A percentile compares a stretch with the other conserved stretches of the same genome.
Evolutionary conservation across 2,329 filamentous ascomycete species (phyloP).

Genomic region (Ambrosiella xylebori): DNA sequence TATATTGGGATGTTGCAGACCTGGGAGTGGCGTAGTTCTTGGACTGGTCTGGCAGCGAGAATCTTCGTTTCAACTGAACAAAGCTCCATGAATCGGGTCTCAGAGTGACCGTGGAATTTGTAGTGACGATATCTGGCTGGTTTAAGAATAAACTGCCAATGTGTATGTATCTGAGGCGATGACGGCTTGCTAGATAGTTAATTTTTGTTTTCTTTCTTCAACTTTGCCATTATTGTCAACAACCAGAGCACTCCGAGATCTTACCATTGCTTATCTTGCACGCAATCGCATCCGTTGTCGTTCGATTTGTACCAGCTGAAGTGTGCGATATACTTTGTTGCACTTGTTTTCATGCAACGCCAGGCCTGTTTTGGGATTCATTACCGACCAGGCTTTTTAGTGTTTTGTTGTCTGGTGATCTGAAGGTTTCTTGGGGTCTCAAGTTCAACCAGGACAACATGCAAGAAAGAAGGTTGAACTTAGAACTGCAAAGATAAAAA

Average conservation of each 20-base stretch:
- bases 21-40: neutral
- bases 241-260: neutral
- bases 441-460: neutral
- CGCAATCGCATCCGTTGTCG: neutral
- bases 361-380: neutral
- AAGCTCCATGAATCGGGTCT: too few relatives aligned
- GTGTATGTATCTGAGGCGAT: neutral
- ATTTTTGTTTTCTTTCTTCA: neutral
- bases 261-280: neutral
- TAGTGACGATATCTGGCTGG: too few relatives aligned
- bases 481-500: neutral
- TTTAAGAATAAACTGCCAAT: neutral
- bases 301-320: neutral
- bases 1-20: neutral
- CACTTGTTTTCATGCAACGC: neutral
- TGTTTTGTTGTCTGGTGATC: neutral
- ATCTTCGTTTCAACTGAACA: neutral
- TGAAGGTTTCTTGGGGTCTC: neutral
- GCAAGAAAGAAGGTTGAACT: neutral
- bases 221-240: neutral
- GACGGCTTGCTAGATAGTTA: neutral
- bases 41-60: neutral
- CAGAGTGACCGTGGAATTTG: too few relatives aligned
- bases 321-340: neutral
- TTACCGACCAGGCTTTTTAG: neutral